Evolutionary conservation across 768 basidiomycete species (phyloP), one percentile per base, ranked within the genome.

Genomic region (Psilocybe tampanensis): DNA sequence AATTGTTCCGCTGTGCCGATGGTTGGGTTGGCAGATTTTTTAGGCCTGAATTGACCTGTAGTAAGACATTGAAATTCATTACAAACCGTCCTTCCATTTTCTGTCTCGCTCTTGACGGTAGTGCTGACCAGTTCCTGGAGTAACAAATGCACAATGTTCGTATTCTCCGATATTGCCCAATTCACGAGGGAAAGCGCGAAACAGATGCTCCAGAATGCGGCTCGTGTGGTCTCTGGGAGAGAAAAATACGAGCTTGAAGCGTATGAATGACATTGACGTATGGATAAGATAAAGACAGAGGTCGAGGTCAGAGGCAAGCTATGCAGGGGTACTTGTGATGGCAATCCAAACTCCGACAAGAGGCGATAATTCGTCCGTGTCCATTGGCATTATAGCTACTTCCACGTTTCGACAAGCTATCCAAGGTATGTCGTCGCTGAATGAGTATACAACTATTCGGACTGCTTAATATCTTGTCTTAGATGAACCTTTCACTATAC

Each of bases 401-500:
- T 61, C 48, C 54, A 61, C 62, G 52, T 56, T 48, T 39, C 36
- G n/a, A 39, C 60, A 58, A 66, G 64, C 58, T 64, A 60, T 62
- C 56, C 62, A 61, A 62, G 59, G 63, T 63, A 60, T 47, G 55
- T 55, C 32, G n/a, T 56, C 36, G 32, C 24, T 36, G 15, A 13
- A 42, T 39, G 36, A 8, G 8, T 24, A 2, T 23, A 17, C 21
- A 2, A 54, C 5, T 24, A 19, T 50, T 52, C 42, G 44, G 51
- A 47, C 21, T 26, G 22, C 6, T 23, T 58, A 36, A 47, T 22
- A 49, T 47, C 52, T 19, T 33, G 9, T 39, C 39, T 54, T 54
- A 67, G 65, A 80, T 86, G 87, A 97, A 96, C 69, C 77, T 97
- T 49, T 88, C 94, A 8, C 80, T 99, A 44, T 95, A 98, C 77